Conservation (phyloP, 169 alveolate genomes). For the Plasmodium sp. region DNA sequence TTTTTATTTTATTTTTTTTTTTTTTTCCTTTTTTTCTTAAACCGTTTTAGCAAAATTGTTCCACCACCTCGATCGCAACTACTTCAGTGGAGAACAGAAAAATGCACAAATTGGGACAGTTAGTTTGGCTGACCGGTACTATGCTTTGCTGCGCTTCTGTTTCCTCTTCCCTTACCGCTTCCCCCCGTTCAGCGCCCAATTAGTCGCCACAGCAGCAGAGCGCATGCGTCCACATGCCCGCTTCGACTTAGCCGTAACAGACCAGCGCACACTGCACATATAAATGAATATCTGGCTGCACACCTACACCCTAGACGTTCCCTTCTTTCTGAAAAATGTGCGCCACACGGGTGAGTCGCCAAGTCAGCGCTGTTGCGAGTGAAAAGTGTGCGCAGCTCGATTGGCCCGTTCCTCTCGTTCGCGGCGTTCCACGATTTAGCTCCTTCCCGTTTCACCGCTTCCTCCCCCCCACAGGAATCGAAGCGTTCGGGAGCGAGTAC, state of each 20-base stretch:
- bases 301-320: conserved; percentile 68
- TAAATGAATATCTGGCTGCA: conserved; percentile 67
- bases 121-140: not conserved
- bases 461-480: conserved; percentile 16
- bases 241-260: not conserved
- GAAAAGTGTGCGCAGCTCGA: not conserved
- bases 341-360: conserved; percentile 69
- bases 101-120: not conserved
- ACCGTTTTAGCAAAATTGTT: not conserved
- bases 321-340: conserved; percentile 74
- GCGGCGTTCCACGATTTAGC: not conserved
- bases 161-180: not conserved
- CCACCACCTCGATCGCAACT: not conserved
- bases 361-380: not conserved
- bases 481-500: conserved; percentile 56
- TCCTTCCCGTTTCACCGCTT: not conserved
- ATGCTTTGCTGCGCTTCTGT: not conserved
- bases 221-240: not conserved
- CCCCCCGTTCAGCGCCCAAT: not conserved
- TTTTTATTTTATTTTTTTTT: not conserved
- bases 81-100: not conserved
- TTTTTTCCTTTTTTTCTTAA: not conserved
- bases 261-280: not conserved
- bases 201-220: not conserved
- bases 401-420: no score